phyloP scores from a whole-genome alignment of 495 filamentous ascomycete genomes.

The Talaromyces wortmannii region DNA sequence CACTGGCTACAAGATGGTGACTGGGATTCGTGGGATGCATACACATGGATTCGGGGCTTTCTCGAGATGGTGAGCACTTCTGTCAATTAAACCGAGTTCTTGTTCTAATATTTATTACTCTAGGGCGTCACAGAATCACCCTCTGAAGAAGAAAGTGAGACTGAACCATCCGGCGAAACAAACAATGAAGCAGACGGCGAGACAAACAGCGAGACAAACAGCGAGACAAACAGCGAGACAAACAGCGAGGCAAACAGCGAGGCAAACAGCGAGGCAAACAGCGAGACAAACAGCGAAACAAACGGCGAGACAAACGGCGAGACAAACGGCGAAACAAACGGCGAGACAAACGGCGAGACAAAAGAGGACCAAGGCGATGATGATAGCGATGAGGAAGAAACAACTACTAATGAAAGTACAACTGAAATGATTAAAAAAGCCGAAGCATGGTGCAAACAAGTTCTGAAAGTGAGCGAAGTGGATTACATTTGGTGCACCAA shows the following conservation, averaged over 20 bases:
- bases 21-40: neutral
- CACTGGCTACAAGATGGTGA: conserved; percentile 5
- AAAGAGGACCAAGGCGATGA: neutral
- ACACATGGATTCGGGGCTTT: conserved; percentile 5
- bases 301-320: too few species aligned
- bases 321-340: too few species aligned
- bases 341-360: neutral
- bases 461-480: neutral
- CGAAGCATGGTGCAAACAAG: conserved; percentile 5
- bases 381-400: neutral
- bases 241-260: too few species aligned
- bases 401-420: too few species aligned
- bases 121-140: neutral
- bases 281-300: too few species aligned
- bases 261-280: neutral
- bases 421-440: neutral
- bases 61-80: conserved; percentile 7
- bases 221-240: too few species aligned
- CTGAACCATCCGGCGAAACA: neutral
- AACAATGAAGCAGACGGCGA: neutral
- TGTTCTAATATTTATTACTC: neutral
- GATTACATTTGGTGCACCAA: conserved; percentile 6
- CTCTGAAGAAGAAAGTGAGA: neutral
- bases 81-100: neutral
- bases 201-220: too few species aligned